Conservation (phyloP, 148 eudicot species). For the Heliamphora exappendiculata region DNA sequence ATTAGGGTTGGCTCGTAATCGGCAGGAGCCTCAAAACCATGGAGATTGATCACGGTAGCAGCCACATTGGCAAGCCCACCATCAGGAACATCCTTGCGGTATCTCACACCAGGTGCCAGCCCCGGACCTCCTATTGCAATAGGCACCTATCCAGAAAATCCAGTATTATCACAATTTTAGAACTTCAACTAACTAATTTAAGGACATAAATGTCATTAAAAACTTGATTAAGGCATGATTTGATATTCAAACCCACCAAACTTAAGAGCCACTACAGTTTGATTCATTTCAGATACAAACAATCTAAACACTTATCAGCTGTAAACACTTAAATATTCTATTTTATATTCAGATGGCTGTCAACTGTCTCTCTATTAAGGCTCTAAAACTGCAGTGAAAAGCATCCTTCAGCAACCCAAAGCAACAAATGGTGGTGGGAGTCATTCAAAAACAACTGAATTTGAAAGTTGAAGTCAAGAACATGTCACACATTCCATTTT, state of each 20-base stretch:
- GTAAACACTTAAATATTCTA: too few relatives aligned
- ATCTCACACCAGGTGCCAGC: conserved; percentile 64
- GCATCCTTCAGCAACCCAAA: background rate
- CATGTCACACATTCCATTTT: too few relatives aligned
- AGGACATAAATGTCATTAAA: background rate
- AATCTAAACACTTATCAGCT: too few relatives aligned
- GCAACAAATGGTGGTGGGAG: background rate
- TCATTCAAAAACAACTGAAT: background rate
- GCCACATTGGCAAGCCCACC: conserved; percentile 94
- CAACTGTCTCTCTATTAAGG: background rate
- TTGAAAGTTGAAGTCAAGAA: too few relatives aligned
- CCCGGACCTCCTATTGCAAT: conserved; percentile 96
- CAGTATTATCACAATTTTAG: conserved; percentile 1
- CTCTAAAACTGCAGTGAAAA: background rate
- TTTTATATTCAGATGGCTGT: background rate
- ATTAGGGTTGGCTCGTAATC: conserved; percentile 84
- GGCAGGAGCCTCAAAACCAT: conserved; percentile 70
- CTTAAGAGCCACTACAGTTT: background rate
- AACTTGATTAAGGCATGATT: background rate
- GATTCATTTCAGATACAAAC: background rate
- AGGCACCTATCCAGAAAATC: conserved; percentile 50
- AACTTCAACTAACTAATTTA: background rate
- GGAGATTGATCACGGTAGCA: conserved; percentile 86
- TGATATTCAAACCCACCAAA: background rate
- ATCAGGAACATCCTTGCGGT: conserved; percentile 66